phyloP scores from a whole-genome alignment of 306 rosid genomes.

The Alnus rubra region DNA sequence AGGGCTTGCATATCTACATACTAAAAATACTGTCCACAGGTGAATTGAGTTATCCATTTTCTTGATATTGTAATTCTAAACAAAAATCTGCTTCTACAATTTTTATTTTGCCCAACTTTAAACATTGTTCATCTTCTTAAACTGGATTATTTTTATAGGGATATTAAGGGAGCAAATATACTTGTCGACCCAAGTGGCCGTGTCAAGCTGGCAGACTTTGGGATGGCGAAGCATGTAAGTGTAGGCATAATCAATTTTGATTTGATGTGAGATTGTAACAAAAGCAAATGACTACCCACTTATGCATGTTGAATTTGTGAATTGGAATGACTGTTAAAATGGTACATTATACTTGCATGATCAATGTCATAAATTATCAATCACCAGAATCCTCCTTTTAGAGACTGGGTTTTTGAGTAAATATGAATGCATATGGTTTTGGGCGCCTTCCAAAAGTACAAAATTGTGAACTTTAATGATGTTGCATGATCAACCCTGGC shows the following conservation, averaged over 20 bases:
- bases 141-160: conserved; percentile 55
- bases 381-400: background rate
- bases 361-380: background rate
- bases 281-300: background rate
- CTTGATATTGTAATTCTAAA: conserved; percentile 23
- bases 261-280: conserved; percentile 7
- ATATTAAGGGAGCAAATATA: conserved; percentile 97
- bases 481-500: background rate
- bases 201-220: conserved; percentile 96
- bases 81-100: conserved; percentile 14
- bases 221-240: conserved; percentile 99
- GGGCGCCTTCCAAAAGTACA: background rate
- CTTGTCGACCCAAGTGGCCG: conserved; percentile 94
- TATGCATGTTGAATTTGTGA: background rate
- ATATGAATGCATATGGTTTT: background rate
- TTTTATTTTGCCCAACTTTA: conserved; percentile 14
- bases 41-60: conserved; percentile 37
- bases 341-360: conserved; percentile 14
- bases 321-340: conserved; percentile 10
- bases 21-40: conserved; percentile 95
- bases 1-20: conserved; percentile 94
- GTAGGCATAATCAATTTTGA: background rate
- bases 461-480: background rate
- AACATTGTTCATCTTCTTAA: conserved; percentile 21
- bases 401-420: background rate